Percentiles rank a stretch among this genome's conserved stretches.
Evolutionary conservation across 2,329 filamentous ascomycete species (phyloP).

Genomic region (Xylaria polymorpha): DNA sequence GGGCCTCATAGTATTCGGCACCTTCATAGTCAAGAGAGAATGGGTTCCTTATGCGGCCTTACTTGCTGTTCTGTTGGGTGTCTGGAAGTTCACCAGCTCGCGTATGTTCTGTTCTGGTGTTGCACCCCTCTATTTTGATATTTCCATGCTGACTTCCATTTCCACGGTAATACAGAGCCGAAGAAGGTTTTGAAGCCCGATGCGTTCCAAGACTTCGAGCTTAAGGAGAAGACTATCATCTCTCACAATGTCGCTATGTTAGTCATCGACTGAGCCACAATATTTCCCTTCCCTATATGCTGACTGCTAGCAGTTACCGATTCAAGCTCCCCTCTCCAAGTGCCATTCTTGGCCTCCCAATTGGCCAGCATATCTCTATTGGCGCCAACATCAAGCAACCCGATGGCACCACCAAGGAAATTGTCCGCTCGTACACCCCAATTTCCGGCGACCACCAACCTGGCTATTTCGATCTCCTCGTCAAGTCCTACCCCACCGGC

Average conservation of each 20-base stretch:
- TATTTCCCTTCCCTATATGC: neutral
- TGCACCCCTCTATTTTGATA: slow-evolving; percentile 3
- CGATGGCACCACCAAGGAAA: slow-evolving; percentile 81
- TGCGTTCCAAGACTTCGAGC: slow-evolving; percentile 89
- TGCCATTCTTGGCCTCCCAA: slow-evolving; percentile 92
- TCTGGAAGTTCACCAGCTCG: slow-evolving; percentile 76
- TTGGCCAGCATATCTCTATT: slow-evolving; percentile 98
- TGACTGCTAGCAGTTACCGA: slow-evolving; percentile 76
- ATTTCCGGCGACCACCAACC: slow-evolving; percentile 89
- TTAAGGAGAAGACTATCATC: slow-evolving; percentile 93
- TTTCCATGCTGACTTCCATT: slow-evolving; percentile 36
- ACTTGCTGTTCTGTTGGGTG: slow-evolving; percentile 73
- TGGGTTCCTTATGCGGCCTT: slow-evolving; percentile 78
- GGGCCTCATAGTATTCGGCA: slow-evolving; percentile 80
- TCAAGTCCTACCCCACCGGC: slow-evolving; percentile 97
- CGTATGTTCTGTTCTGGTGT: slow-evolving; percentile 64
- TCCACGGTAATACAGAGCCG: slow-evolving; percentile 63
- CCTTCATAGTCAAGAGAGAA: slow-evolving; percentile 81
- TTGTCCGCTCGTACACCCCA: slow-evolving; percentile 91
- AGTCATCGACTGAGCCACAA: slow-evolving; percentile 48
- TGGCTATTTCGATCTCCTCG: slow-evolving; percentile 94
- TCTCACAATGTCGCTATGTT: slow-evolving; percentile 99
- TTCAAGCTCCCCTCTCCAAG: slow-evolving; percentile 83
- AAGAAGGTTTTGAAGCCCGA: slow-evolving; percentile 88
- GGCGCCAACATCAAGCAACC: slow-evolving; percentile 76